Percentiles rank a stretch among this genome's conserved stretches.
Evolutionary conservation across 2,329 filamentous ascomycete species (phyloP).

Genomic region (Neopestalotiopsis rosae): DNA sequence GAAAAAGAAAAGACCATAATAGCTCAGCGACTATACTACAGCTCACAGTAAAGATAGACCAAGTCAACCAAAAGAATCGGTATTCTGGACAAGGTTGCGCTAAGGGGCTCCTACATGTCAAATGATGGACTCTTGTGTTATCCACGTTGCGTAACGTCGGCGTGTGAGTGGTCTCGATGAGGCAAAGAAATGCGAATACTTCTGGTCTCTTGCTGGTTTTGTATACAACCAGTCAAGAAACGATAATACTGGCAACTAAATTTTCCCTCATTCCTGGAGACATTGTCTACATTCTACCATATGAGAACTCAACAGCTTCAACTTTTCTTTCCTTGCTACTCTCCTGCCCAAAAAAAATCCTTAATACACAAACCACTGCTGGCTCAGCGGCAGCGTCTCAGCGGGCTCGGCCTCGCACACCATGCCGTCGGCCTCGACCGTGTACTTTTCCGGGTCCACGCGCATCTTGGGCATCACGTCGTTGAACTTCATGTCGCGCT

Average conservation of each 20-base stretch:
- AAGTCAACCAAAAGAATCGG: no score
- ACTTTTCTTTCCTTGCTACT: not conserved
- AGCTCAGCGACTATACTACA: no score
- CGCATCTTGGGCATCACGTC: slow-evolving; percentile 83
- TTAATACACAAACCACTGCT: slow-evolving; percentile 79
- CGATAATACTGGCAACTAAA: not conserved
- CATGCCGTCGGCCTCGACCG: slow-evolving; percentile 82
- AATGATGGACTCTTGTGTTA: no score
- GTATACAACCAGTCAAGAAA: not conserved
- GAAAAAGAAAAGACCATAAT: not conserved
- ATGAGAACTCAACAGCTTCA: no score
- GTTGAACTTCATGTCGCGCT: slow-evolving; percentile 92
- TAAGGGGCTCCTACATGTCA: no score
- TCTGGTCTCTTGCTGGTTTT: not conserved
- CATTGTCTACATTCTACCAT: no score
- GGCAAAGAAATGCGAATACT: not conserved
- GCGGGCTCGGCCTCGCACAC: slow-evolving; percentile 77
- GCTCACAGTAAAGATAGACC: no score
- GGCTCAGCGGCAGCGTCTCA: slow-evolving; percentile 73
- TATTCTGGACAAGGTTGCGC: no score
- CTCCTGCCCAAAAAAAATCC: not conserved
- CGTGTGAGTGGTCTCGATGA: no score
- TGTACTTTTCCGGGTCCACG: slow-evolving; percentile 91
- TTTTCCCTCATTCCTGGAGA: no score
- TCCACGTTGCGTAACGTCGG: no score